phyloP scores from a whole-genome alignment of 345 rosid genomes.

The Dipteronia sinensis region DNA sequence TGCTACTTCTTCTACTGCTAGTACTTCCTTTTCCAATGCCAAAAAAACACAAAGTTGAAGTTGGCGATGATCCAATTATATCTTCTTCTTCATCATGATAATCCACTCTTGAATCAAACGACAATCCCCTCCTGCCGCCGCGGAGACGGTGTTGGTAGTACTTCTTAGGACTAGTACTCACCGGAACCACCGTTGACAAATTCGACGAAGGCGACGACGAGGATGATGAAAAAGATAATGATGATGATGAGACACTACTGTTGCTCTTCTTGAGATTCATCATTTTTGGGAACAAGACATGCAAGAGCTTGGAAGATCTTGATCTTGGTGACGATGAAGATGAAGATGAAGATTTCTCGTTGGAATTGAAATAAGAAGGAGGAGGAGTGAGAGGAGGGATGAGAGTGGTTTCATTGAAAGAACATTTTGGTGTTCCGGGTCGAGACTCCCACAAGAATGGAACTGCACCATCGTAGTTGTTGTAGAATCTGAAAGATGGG shows the following conservation, averaged over 20 bases:
- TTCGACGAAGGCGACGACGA: constrained; percentile 16
- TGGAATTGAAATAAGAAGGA: constrained; percentile 40
- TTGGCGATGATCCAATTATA: constrained; percentile 28
- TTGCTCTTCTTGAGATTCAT: constrained; percentile 26
- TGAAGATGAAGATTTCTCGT: constrained; percentile 19
- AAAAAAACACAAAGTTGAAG: constrained; percentile 38
- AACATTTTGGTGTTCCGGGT: constrained; percentile 65
- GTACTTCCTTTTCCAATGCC: constrained; percentile 13
- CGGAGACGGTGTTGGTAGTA: neutral
- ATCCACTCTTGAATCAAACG: constrained; percentile 39
- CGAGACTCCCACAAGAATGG: constrained; percentile 72
- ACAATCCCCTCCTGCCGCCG: constrained; percentile 25
- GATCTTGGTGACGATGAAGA: constrained; percentile 18
- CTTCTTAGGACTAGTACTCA: neutral
- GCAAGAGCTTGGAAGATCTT: constrained; percentile 47
- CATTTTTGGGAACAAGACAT: constrained; percentile 36
- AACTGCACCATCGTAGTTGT: constrained; percentile 46
- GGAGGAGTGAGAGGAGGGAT: constrained; percentile 75
- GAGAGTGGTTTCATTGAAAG: constrained; percentile 22
- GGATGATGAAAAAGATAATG: constrained; percentile 1
- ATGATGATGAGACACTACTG: neutral
- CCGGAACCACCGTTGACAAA: constrained; percentile 2
- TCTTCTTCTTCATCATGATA: constrained; percentile 19
- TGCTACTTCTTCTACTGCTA: neutral
- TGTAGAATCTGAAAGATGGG: constrained; percentile 50